These are phyloP conservation scores for Dioszegia aurantiaca DNA, from an alignment of 768 basidiomycete species.

Conservation along the genomic window DNA sequence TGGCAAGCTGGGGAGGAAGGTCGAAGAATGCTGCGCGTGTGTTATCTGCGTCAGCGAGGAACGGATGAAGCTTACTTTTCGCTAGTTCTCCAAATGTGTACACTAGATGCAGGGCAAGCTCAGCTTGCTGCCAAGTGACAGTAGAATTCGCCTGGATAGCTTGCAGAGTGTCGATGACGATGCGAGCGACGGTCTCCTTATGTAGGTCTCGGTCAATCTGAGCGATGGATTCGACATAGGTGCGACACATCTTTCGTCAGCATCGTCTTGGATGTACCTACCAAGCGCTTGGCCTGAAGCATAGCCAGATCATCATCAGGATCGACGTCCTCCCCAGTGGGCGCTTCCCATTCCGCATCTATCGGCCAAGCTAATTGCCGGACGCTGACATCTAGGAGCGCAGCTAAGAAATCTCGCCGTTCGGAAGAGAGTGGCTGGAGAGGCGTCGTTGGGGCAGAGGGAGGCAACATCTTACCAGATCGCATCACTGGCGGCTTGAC, in stretches of 20 bases:
- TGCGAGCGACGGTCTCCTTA: slow-evolving; percentile 67
- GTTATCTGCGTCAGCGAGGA: slow-evolving; percentile 56
- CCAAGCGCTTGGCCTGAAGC: slow-evolving; percentile 84
- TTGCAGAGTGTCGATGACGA: slow-evolving; percentile 72
- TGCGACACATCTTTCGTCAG: slow-evolving; percentile 21
- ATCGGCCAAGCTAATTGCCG: slow-evolving; percentile 79
- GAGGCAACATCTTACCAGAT: slow-evolving; percentile 26
- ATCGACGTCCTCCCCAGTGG: slow-evolving; percentile 58
- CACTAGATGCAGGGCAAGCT: slow-evolving; percentile 87
- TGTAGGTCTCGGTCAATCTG: slow-evolving; percentile 82
- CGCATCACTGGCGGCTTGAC: slow-evolving; percentile 49
- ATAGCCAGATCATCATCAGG: slow-evolving; percentile 78
- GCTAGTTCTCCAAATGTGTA: slow-evolving; percentile 87
- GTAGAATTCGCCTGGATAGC: slow-evolving; percentile 54
- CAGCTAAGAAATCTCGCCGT: slow-evolving; percentile 72
- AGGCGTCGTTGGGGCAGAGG: slow-evolving; percentile 50
- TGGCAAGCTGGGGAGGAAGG: slow-evolving; percentile 63
- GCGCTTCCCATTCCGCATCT: slow-evolving; percentile 65
- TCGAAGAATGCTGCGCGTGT: slow-evolving; percentile 84
- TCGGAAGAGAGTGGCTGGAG: slow-evolving; percentile 58
- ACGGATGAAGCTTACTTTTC: slow-evolving; percentile 62
- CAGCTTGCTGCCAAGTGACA: slow-evolving; percentile 87
- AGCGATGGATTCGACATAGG: slow-evolving; percentile 72
- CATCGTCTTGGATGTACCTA: slow-evolving; percentile 42
- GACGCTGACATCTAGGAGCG: slow-evolving; percentile 73